Base-by-base conservation (phyloP, 2,329 filamentous ascomycete genomes). In the Nothomitra cinnamomea region DNA sequence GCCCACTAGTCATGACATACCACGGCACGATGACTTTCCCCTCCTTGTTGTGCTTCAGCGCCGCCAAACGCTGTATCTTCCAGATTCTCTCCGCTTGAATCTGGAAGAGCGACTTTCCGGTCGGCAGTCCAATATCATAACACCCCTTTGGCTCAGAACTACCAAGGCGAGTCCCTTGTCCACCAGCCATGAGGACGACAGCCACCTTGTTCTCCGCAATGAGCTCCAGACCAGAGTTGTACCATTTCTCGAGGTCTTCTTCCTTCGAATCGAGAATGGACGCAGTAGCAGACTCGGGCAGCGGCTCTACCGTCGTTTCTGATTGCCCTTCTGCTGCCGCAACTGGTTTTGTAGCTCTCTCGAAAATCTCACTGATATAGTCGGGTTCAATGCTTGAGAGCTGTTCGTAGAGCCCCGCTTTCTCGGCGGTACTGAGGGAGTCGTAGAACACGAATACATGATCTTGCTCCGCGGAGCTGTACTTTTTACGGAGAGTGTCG, bases 1-100 rank as follows among this genome's bases (percentile, higher is more conserved):
- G 92, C 3, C 92, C 92, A 63, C 87, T 95, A 62, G 92, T 98
- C 92, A 98, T 98, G 69, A 98, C 87, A 71, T 98, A 98, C 92
- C 92, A 98, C 12, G 92, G 92, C 42, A 96, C 82, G 32, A 83
- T 74, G 43, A 80, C 79, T 53, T 72, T 73, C 56, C 70, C 72
- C 49, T 63, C 65, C 59, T 76, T 75, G 53, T 78, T 73, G 53
- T 78, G 73, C 65, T 82, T 80, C 67, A 84, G 80, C 61, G 80
- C 76, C 43, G 90, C 89, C 58, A 96, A 73, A 62, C 81, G 71
- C 71, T 96, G 85, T 7, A 94, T 71, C 72, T 88, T 94, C 63
- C 76, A 76, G 65, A 98, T 96, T 53, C 92, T 78, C 78, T 98
- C 89, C 45, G 85, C 92, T 70, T 98, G 92, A 61, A 98, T 85